Conservation (phyloP, 495 filamentous ascomycete species). For the Aspergillus leporis region DNA sequence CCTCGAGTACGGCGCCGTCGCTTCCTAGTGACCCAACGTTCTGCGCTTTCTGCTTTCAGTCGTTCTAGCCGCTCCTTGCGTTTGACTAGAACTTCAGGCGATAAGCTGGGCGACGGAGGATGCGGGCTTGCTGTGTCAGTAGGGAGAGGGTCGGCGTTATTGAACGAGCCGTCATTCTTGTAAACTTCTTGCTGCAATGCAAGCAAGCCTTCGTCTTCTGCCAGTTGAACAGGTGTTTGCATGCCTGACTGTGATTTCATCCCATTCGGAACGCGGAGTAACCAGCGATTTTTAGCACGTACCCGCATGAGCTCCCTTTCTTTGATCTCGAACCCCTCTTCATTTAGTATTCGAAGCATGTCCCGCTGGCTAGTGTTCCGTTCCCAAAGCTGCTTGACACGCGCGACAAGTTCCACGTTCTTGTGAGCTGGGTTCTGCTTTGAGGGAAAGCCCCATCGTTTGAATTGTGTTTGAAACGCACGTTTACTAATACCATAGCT, state of each 20-base stretch:
- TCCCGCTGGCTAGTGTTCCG: constrained; percentile 65
- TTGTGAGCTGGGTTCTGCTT: constrained; percentile 71
- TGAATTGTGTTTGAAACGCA: constrained; percentile 71
- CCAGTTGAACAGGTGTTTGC: constrained; percentile 24
- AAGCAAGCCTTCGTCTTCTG: constrained; percentile 42
- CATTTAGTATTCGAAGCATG: constrained; percentile 68
- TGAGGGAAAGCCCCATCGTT: constrained; percentile 74
- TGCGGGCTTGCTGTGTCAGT: constrained; percentile 21
- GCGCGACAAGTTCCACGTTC: constrained; percentile 61
- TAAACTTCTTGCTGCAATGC: constrained; percentile 46
- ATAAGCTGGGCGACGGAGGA: constrained; percentile 38
- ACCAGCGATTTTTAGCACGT: constrained; percentile 63
- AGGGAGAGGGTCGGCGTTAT: constrained; percentile 25
- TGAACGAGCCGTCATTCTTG: constrained; percentile 31
- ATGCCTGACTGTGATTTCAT: constrained; percentile 44
- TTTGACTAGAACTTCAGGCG: constrained; percentile 55
- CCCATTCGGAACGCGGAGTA: constrained; percentile 60
- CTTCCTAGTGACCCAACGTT: constrained; percentile 65
- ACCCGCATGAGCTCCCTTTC: constrained; percentile 67
- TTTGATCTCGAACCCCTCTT: constrained; percentile 71
- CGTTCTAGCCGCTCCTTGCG: constrained; percentile 55
- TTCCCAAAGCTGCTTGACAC: constrained; percentile 77
- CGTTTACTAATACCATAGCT: constrained; percentile 56
- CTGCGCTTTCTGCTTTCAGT: constrained; percentile 62
- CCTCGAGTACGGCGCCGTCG: constrained; percentile 69